Evolutionary conservation across 106 monocot species (phyloP), one percentile per base, ranked within the genome.

Genomic region (Dendrobium huoshanense): DNA sequence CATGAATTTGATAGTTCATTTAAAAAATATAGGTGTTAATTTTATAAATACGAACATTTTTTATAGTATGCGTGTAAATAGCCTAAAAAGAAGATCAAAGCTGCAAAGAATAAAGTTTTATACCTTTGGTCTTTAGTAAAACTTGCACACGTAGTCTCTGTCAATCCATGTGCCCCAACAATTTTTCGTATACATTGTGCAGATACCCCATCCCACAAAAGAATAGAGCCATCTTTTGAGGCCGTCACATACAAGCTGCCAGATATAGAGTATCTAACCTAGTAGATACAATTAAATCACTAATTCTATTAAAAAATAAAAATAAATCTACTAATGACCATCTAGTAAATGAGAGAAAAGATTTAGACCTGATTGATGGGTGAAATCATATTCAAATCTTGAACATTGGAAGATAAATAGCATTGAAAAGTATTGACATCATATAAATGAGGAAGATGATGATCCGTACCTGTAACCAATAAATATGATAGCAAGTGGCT

Each of bases 371-470:
- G 96, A 82, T 97, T 97, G 67, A 97, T 97, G 76, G 92, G 87
- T 81, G 92, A 84, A 84, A 84, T 97, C 40, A 78, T 48, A 70
- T 85, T 89, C 79, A 85, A 77, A 9, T 90, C 86, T 84, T 89
- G 90, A 29, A 75, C 73, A 85, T 90, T 85, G 51, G 92, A 85
- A 68, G 94, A 85, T 80, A 97, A 84, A 89, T 89, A 97, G 80
- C 96, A 97, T 76, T 92, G 88, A 85, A 97, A 97, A 77, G 96
- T 97, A 80, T 92, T 94, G 41, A 97, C 73, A 91, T 97, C 96
- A 85, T 97, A 97, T 41, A 97, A 77, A 85, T 94, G 96, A 49
- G 96, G 86, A 78, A 97, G 83, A 65, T 83, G 85, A 88, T 94
- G 96, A 87, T 97, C 96, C 9, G 94, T 97, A 37, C 96, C 96